phyloP scores from a whole-genome alignment of 768 basidiomycete genomes.

The Suillus lakei region DNA sequence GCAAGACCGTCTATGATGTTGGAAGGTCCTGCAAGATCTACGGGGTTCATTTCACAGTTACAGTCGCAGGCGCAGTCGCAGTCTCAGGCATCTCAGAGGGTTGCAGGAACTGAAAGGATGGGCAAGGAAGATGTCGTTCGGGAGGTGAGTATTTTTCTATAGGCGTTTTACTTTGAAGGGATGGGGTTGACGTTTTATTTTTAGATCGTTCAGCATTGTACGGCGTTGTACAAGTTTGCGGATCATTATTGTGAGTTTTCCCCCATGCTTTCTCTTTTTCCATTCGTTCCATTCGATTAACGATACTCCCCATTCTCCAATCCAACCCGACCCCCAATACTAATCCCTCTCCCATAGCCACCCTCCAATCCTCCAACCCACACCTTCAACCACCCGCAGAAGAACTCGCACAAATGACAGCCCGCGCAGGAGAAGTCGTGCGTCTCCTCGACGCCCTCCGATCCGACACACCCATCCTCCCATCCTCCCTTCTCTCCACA shows the following conservation, averaged over 20 bases:
- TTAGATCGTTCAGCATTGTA: conserved; percentile 64
- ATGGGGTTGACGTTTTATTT: conserved; percentile 31
- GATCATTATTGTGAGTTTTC: conserved; percentile 61
- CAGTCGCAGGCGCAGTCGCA: conserved; percentile 30
- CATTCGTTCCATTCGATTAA: background rate
- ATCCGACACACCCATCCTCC: conserved; percentile 8
- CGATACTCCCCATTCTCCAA: background rate
- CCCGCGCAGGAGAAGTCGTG: conserved; percentile 67
- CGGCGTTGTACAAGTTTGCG: conserved; percentile 65
- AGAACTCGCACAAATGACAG: conserved; percentile 74
- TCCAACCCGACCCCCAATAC: background rate
- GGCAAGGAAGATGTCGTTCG: conserved; percentile 5
- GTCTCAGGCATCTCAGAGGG: conserved; percentile 20
- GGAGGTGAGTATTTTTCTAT: conserved; percentile 2
- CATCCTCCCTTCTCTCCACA: conserved; percentile 26
- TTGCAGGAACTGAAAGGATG: background rate
- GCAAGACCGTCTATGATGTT: background rate
- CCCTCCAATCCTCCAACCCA: conserved; percentile 46
- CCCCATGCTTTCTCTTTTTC: background rate
- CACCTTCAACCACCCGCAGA: conserved; percentile 54
- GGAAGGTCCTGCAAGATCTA: conserved; percentile 2
- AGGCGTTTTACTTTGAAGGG: conserved; percentile 21
- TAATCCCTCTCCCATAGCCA: background rate
- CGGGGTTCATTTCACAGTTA: conserved; percentile 14
- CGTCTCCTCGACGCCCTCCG: conserved; percentile 58